Conservation (phyloP, 1,139 yeast genomes). For the Suhomyces guaymorum region DNA sequence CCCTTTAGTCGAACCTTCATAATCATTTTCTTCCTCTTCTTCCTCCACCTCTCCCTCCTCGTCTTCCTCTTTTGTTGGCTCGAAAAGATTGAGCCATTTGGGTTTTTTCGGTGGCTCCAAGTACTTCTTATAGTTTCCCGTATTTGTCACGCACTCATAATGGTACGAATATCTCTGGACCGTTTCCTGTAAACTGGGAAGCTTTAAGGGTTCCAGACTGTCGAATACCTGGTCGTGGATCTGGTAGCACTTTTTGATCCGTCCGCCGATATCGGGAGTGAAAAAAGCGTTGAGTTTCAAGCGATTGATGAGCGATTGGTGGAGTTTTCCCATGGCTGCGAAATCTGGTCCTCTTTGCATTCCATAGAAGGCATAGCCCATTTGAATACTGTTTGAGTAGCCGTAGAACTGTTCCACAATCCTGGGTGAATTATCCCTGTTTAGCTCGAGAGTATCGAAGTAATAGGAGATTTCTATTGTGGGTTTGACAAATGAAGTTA, state of each 20-base stretch:
- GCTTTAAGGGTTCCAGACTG: neutral
- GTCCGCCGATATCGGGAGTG: neutral
- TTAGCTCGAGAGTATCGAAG: neutral
- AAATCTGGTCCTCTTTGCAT: constrained; percentile 3
- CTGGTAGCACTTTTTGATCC: neutral
- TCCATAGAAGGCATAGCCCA: constrained; percentile 1
- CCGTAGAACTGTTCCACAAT: constrained; percentile 5
- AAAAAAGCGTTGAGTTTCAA: neutral
- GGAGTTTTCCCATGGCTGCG: neutral
- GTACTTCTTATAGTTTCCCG: constrained; percentile 10
- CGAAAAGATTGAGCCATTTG: constrained; percentile 7
- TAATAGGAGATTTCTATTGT: constrained; percentile 1
- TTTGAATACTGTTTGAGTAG: constrained; percentile 2
- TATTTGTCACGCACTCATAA: constrained; percentile 2
- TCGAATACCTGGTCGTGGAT: constrained; percentile 1
- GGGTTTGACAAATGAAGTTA: constrained; percentile 5
- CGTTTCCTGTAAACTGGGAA: neutral
- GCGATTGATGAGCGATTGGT: neutral
- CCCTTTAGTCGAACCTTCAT: too few relatives aligned
- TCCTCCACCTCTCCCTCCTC: too few relatives aligned
- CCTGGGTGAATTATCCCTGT: neutral
- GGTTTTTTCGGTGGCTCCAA: constrained; percentile 3
- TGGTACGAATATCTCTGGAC: constrained; percentile 4
- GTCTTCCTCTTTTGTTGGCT: too few relatives aligned
- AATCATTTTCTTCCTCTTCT: too few relatives aligned